phyloP scores from a whole-genome alignment of 768 basidiomycete genomes.

The Holtermannia corniformis region DNA sequence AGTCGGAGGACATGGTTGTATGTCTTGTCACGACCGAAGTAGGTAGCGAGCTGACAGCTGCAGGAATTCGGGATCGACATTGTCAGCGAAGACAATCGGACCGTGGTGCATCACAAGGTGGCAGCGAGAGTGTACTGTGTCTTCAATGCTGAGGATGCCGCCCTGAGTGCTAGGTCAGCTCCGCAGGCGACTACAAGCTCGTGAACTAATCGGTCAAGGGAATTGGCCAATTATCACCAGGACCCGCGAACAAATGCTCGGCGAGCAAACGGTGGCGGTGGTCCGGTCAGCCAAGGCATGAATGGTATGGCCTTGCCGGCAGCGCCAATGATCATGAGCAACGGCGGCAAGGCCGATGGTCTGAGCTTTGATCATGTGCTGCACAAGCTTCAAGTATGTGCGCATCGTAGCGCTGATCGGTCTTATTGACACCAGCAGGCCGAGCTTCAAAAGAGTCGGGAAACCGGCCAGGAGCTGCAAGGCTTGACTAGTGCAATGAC shows the following conservation, averaged over 20 bases:
- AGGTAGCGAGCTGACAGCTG: background rate
- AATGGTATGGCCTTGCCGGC: conserved; percentile 10
- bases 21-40: conserved; percentile 32
- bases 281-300: conserved; percentile 6
- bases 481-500: conserved; percentile 66
- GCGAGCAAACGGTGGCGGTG: conserved; percentile 1
- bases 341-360: conserved; percentile 57
- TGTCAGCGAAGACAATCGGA: conserved; percentile 94
- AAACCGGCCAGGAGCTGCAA: conserved; percentile 78
- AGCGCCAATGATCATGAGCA: conserved; percentile 24
- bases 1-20: conserved; percentile 92
- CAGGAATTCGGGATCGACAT: conserved; percentile 99
- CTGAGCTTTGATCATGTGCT: conserved; percentile 88
- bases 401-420: background rate
- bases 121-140: conserved; percentile 88
- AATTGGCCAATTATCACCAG: conserved; percentile 30
- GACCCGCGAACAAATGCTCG: conserved; percentile 18
- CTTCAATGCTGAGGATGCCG: conserved; percentile 71
- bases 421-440: conserved; percentile 44
- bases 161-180: conserved; percentile 30
- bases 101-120: conserved; percentile 96
- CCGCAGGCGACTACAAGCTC: background rate
- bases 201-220: conserved; percentile 9
- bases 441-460: conserved; percentile 90
- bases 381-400: conserved; percentile 60